A percentile compares a stretch with the other conserved stretches of the same genome.
Conservation (phyloP, 1,139 yeast species). For the Sugiyamaella paludigena region DNA sequence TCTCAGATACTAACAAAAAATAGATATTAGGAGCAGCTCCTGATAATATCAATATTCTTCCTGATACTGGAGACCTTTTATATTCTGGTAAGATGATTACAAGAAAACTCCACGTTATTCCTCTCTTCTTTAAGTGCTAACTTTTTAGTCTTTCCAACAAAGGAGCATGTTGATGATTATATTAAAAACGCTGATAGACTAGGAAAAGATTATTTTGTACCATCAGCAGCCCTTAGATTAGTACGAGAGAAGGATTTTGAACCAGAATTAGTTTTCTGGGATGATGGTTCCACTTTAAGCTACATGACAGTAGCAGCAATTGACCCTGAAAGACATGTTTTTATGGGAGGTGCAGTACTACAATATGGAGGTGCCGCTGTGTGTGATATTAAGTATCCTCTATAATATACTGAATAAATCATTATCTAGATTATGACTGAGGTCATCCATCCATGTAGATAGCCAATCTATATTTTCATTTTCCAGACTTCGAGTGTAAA, state of each 20-base stretch:
- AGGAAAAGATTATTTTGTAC: conserved; percentile 8
- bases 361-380: no score
- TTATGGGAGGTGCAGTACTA: conserved; percentile 11
- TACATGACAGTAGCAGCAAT: conserved; percentile 12
- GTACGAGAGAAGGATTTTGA: not conserved
- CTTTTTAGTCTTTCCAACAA: conserved; percentile 7
- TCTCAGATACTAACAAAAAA: no score
- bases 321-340: conserved; percentile 3
- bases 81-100: not conserved
- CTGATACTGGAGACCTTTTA: conserved; percentile 9
- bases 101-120: not conserved
- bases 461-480: no score
- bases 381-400: no score
- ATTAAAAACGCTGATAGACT: conserved; percentile 7
- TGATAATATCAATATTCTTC: no score
- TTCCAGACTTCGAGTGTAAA: no score
- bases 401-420: no score
- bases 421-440: no score
- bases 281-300: conserved; percentile 6
- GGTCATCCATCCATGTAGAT: no score
- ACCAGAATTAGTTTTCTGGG: conserved; percentile 11
- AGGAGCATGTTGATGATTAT: conserved; percentile 11
- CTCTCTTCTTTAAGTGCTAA: not conserved
- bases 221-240: conserved; percentile 9
- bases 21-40: no score